These are phyloP conservation scores for Aspergillus homomorphus DNA, from an alignment of 495 filamentous ascomycete genomes.

Conservation along the genomic window DNA sequence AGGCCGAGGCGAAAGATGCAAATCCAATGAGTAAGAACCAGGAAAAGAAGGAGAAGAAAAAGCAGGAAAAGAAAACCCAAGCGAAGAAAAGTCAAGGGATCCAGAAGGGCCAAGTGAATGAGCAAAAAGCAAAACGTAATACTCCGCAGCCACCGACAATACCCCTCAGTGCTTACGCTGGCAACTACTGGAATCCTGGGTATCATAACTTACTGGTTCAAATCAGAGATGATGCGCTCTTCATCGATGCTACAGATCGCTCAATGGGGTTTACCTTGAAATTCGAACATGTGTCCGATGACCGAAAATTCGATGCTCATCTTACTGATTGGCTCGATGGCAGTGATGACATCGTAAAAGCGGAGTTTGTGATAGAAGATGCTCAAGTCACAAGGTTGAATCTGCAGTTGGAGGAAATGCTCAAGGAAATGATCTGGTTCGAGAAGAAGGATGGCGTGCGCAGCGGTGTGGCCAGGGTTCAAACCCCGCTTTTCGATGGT, in stretches of 20 bases:
- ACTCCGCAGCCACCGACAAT: neutral
- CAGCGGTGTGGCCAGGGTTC: too few species aligned
- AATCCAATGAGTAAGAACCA: neutral
- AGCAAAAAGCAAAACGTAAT: too few species aligned
- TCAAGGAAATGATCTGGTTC: neutral
- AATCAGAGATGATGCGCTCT: conserved; percentile 26
- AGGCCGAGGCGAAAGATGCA: neutral
- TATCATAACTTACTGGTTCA: conserved; percentile 15
- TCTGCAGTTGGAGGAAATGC: neutral
- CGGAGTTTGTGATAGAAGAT: neutral
- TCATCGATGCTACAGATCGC: conserved; percentile 35
- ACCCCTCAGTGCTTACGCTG: neutral
- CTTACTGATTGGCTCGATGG: neutral
- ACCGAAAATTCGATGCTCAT: conserved; percentile 8
- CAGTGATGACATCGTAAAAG: neutral
- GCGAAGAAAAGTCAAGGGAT: neutral
- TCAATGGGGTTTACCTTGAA: conserved; percentile 22
- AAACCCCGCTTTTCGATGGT: too few species aligned
- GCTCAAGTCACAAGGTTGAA: neutral
- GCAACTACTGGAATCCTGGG: neutral
- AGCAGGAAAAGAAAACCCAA: neutral
- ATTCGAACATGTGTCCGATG: conserved; percentile 10
- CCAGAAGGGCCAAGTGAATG: neutral
- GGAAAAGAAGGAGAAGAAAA: too few species aligned
- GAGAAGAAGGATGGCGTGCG: neutral